Evolutionary conservation across 2,329 filamentous ascomycete genomes (phyloP).

Genomic region (Curvularia sp.): DNA sequence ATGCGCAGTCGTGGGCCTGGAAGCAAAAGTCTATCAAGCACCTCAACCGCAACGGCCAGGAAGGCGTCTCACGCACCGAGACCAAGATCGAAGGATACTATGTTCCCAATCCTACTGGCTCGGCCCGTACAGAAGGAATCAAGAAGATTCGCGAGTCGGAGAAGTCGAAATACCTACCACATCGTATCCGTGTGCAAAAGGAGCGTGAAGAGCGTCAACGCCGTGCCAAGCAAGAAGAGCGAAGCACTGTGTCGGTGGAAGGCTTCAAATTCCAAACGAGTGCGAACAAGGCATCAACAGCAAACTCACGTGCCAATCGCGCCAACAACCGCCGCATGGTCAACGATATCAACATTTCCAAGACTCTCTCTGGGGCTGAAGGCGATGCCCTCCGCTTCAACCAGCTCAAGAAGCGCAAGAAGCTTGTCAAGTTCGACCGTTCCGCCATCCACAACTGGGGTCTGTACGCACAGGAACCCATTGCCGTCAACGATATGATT

Average conservation of each 20-base stretch:
- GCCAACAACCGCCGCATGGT: constrained; percentile 94
- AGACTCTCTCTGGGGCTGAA: constrained; percentile 72
- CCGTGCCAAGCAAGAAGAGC: constrained; percentile 68
- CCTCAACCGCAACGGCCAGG: constrained; percentile 65
- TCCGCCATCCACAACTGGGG: constrained; percentile 99
- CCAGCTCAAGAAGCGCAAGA: constrained; percentile 99
- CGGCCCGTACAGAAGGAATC: constrained; percentile 88
- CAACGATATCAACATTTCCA: constrained; percentile 94
- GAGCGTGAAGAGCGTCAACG: constrained; percentile 90
- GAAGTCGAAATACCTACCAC: constrained; percentile 96
- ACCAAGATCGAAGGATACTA: constrained; percentile 73
- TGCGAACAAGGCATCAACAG: constrained; percentile 82
- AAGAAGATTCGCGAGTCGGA: constrained; percentile 97
- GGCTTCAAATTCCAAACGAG: constrained; percentile 66
- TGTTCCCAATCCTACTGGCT: constrained; percentile 83
- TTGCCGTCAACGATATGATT: constrained; percentile 97
- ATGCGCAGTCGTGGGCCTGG: constrained; percentile 71
- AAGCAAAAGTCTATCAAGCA: constrained; percentile 75
- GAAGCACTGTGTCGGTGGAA: constrained; percentile 41
- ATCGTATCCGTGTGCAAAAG: constrained; percentile 95
- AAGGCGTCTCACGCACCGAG: constrained; percentile 60
- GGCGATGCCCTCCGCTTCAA: constrained; percentile 97
- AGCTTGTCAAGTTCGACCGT: constrained; percentile 95
- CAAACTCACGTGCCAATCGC: constrained; percentile 89
- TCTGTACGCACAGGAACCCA: constrained; percentile 96